Evolutionary conservation across 371 early-diverging fungal species (phyloP).

Genomic region (Gilbertella persicaria): DNA sequence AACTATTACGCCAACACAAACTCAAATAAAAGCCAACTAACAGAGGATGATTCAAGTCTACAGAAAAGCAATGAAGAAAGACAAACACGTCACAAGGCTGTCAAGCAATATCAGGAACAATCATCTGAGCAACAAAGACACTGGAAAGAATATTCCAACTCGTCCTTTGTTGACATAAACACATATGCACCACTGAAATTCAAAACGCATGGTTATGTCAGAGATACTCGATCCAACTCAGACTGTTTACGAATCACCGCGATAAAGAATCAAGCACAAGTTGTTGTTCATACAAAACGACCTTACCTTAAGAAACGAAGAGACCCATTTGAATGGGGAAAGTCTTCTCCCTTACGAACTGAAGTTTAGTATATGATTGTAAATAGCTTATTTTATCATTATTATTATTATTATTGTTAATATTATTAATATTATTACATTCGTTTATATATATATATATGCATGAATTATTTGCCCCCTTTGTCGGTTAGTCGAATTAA

Average conservation of each 20-base stretch:
- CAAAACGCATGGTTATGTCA: slow-evolving; percentile 23
- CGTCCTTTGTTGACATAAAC: slow-evolving; percentile 4
- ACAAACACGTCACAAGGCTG: slow-evolving; percentile 17
- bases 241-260: slow-evolving; percentile 17
- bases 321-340: slow-evolving; percentile 20
- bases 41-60: background rate
- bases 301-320: slow-evolving; percentile 8
- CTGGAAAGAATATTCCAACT: slow-evolving; percentile 17
- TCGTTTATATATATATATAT: background rate
- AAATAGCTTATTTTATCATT: no score
- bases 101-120: slow-evolving; percentile 15
- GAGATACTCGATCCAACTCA: slow-evolving; percentile 20
- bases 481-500: background rate
- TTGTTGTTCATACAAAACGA: slow-evolving; percentile 1
- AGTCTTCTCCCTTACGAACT: slow-evolving; percentile 8
- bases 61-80: no score
- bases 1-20: slow-evolving; percentile 13
- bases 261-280: slow-evolving; percentile 7
- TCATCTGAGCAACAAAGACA: slow-evolving; percentile 5
- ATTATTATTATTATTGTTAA: background rate
- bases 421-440: slow-evolving; percentile 1
- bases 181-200: slow-evolving; percentile 14
- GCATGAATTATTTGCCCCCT: background rate
- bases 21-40: slow-evolving; percentile 3
- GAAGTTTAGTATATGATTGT: background rate